Evolutionary conservation across 371 early-diverging fungal genomes (phyloP).

Genomic region (Smittium mucronatum): DNA sequence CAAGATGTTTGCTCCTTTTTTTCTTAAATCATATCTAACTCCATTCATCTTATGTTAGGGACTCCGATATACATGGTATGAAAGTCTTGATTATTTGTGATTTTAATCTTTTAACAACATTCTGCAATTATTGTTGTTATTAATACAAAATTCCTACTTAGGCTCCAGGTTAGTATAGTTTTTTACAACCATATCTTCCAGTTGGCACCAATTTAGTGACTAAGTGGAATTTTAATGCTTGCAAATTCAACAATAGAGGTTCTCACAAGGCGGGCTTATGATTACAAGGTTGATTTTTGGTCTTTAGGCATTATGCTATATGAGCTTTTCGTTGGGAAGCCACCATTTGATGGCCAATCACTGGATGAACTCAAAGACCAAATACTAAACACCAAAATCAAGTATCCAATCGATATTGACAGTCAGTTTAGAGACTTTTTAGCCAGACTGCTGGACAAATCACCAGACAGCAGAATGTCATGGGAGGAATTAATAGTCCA

Average conservation of each 20-base stretch:
- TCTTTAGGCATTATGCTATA: slow-evolving; percentile 30
- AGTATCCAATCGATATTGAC: slow-evolving; percentile 31
- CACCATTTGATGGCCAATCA: slow-evolving; percentile 28
- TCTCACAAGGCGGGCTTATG: slow-evolving; percentile 21
- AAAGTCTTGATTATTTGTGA: not conserved
- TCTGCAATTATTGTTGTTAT: not conserved
- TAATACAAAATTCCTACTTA: not conserved
- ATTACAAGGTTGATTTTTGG: slow-evolving; percentile 31
- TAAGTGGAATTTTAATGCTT: no score
- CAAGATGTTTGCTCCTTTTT: not conserved
- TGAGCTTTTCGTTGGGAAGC: slow-evolving; percentile 30
- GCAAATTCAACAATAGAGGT: slow-evolving; percentile 22
- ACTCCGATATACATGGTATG: slow-evolving; percentile 29
- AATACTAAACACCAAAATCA: slow-evolving; percentile 25
- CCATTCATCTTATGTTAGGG: slow-evolving; percentile 1
- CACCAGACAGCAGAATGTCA: slow-evolving; percentile 18
- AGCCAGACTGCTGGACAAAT: slow-evolving; percentile 18
- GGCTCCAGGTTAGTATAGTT: not conserved
- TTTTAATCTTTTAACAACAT: not conserved
- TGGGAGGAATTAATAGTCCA: slow-evolving; percentile 24
- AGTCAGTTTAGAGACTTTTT: slow-evolving; percentile 21
- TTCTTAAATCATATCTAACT: not conserved
- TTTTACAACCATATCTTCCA: no score
- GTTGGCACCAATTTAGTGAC: no score
- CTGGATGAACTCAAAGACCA: slow-evolving; percentile 26